phyloP scores from a whole-genome alignment of 140 eudicot species.

The Bidens hawaiensis region DNA sequence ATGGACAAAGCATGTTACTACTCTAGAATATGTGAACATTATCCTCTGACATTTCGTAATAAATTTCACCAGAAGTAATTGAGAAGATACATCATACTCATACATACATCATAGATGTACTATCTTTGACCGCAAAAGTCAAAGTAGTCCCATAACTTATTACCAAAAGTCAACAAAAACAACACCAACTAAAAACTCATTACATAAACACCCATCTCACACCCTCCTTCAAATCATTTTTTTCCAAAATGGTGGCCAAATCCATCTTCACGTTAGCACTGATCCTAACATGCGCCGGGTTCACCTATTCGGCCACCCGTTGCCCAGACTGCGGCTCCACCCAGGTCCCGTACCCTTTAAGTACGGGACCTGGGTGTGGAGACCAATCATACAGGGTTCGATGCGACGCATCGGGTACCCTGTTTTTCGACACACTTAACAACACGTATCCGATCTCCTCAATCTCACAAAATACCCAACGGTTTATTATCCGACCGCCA shows the following conservation, averaged over 20 bases:
- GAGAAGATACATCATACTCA: constrained; percentile 1
- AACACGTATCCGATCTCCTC: constrained; percentile 71
- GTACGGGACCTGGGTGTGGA: constrained; percentile 64
- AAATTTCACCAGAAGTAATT: constrained; percentile 11
- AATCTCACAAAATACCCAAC: constrained; percentile 47
- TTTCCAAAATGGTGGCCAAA: constrained; percentile 33
- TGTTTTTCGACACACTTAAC: constrained; percentile 57
- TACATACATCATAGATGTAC: no score
- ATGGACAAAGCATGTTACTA: background rate
- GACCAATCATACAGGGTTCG: constrained; percentile 59
- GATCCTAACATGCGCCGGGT: constrained; percentile 33
- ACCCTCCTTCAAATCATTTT: background rate
- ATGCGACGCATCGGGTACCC: constrained; percentile 33
- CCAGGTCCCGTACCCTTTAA: constrained; percentile 74
- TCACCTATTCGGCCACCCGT: constrained; percentile 38
- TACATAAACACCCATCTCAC: background rate
- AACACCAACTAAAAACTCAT: background rate
- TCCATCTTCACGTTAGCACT: constrained; percentile 26
- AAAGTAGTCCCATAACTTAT: background rate
- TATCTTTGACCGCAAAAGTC: constrained; percentile 7
- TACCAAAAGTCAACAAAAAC: constrained; percentile 14
- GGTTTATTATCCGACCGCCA: constrained; percentile 60
- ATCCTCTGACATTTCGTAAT: constrained; percentile 1
- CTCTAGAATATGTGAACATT: constrained; percentile 6
- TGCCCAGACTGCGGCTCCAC: constrained; percentile 74